A percentile compares a stretch with the other conserved stretches of the same genome.
These are phyloP conservation scores for Penicillium thymicola DNA, from an alignment of 2,329 filamentous ascomycete species.

Conservation along the genomic window DNA sequence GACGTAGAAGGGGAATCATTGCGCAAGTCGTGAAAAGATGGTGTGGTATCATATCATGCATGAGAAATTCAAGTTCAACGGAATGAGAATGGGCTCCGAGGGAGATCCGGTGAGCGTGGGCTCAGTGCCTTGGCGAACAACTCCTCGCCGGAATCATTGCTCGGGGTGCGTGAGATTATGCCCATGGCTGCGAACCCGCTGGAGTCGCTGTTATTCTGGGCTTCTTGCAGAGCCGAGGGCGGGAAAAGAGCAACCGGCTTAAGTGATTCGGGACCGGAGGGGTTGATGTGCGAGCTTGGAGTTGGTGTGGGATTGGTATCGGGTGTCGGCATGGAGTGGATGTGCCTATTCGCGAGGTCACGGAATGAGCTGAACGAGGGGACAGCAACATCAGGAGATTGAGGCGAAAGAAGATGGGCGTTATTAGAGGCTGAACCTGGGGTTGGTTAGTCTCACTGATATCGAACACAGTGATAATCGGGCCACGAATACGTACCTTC, in stretches of 20 bases:
- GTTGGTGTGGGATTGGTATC: constrained; percentile 28
- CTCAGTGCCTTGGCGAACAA: constrained; percentile 85
- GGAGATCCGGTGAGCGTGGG: constrained; percentile 80
- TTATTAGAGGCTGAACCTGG: constrained; percentile 17
- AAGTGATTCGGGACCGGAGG: constrained; percentile 14
- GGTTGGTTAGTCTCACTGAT: constrained; percentile 15
- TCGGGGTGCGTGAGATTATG: constrained; percentile 32
- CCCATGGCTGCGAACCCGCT: constrained; percentile 22
- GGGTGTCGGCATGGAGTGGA: constrained; percentile 18
- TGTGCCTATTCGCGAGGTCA: constrained; percentile 29
- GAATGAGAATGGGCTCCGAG: constrained; percentile 74
- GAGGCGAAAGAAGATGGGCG: constrained; percentile 57
- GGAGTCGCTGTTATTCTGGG: constrained; percentile 27
- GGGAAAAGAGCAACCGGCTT: constrained; percentile 40
- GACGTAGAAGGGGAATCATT: constrained; percentile 29
- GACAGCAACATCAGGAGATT: constrained; percentile 61
- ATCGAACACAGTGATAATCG: background rate
- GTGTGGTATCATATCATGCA: constrained; percentile 4
- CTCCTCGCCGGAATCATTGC: constrained; percentile 66
- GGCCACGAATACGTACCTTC: background rate
- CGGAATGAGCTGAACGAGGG: constrained; percentile 62
- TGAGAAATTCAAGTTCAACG: constrained; percentile 21
- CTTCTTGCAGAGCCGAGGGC: constrained; percentile 37
- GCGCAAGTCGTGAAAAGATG: constrained; percentile 13
- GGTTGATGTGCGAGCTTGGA: constrained; percentile 8